phyloP scores from a whole-genome alignment of 116 monocot species.

The Dioscorea cayenensis region DNA sequence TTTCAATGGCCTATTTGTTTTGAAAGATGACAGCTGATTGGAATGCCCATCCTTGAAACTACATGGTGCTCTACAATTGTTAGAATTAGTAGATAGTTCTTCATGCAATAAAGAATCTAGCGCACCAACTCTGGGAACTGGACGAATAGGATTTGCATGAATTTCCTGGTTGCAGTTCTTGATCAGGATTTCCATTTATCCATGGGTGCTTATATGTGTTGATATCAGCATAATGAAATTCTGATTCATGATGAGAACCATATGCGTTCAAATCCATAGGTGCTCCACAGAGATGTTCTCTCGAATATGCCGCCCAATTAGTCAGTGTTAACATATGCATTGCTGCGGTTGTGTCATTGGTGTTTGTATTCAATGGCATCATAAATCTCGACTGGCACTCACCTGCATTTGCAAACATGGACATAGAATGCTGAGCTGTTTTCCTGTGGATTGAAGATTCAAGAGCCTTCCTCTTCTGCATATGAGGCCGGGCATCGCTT shows the following conservation, averaged over 20 bases:
- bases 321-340: constrained; percentile 74
- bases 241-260: background rate
- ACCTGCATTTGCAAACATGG: background rate
- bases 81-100: constrained; percentile 29
- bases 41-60: constrained; percentile 20
- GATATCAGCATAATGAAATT: background rate
- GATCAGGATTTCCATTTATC: constrained; percentile 9
- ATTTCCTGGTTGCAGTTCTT: constrained; percentile 12
- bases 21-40: background rate
- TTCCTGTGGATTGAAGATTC: background rate
- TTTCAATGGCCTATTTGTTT: constrained; percentile 5
- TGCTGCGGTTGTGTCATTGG: constrained; percentile 56
- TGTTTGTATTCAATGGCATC: constrained; percentile 3
- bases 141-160: constrained; percentile 30
- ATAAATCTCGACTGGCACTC: background rate
- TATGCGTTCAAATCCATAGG: background rate
- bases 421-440: background rate
- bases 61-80: constrained; percentile 15
- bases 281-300: constrained; percentile 4
- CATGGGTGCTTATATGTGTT: background rate
- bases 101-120: constrained; percentile 48
- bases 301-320: constrained; percentile 42
- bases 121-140: constrained; percentile 48
- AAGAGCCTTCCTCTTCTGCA: background rate
- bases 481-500: background rate